phyloP scores from a whole-genome alignment of 768 basidiomycete genomes.

The Piloderma croceum region DNA sequence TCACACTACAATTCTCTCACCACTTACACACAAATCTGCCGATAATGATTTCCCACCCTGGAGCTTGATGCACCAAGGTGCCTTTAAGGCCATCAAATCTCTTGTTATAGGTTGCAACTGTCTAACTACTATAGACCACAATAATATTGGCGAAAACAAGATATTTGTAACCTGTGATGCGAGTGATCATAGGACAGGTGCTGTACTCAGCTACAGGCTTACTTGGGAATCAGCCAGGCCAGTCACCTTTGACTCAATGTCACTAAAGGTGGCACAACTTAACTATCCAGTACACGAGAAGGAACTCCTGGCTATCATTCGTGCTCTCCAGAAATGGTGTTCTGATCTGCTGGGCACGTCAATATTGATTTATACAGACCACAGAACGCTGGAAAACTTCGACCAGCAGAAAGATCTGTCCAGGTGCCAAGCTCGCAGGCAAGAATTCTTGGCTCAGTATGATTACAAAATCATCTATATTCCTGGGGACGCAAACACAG shows the following conservation, averaged over 20 bases:
- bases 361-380: no score
- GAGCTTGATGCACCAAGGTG: slow-evolving; percentile 23
- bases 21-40: slow-evolving; percentile 18
- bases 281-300: no score
- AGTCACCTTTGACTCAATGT: slow-evolving; percentile 27
- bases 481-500: no score
- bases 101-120: slow-evolving; percentile 18
- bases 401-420: no score
- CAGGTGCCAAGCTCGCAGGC: no score
- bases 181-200: slow-evolving; percentile 25
- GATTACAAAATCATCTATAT: no score
- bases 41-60: slow-evolving; percentile 18
- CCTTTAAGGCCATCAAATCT: slow-evolving; percentile 36
- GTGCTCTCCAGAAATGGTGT: no score
- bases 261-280: slow-evolving; percentile 25
- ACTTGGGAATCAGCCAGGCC: slow-evolving; percentile 27
- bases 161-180: slow-evolving; percentile 34
- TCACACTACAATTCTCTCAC: slow-evolving; percentile 22
- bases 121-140: slow-evolving; percentile 28
- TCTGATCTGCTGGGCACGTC: no score
- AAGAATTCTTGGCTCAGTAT: no score
- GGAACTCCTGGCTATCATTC: no score
- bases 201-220: slow-evolving; percentile 25
- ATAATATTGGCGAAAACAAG: slow-evolving; percentile 19
- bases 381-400: no score